phyloP scores from a whole-genome alignment of 2,329 filamentous ascomycete species.

The Fusarium miscanthi region DNA sequence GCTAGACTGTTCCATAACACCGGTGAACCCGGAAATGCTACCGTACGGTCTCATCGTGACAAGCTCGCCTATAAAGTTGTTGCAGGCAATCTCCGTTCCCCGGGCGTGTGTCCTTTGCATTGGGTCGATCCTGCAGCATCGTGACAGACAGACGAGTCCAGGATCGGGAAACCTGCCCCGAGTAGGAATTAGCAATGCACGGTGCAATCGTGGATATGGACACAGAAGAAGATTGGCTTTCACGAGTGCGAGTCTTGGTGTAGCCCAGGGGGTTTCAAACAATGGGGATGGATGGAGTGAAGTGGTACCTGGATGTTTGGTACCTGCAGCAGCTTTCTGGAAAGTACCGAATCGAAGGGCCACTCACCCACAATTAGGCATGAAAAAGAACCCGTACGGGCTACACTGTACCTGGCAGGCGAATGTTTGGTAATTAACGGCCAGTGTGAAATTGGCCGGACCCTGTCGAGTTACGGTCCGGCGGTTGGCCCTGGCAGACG shows the following conservation, averaged over 20 bases:
- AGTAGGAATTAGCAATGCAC: slow-evolving; percentile 9
- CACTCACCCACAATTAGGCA: slow-evolving; percentile 35
- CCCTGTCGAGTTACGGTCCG: slow-evolving; percentile 25
- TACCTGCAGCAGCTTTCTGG: slow-evolving; percentile 36
- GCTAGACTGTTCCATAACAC: slow-evolving; percentile 29
- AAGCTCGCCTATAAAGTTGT: slow-evolving; percentile 16
- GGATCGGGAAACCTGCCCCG: slow-evolving; percentile 27
- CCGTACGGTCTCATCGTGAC: slow-evolving; percentile 23
- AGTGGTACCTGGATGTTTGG: slow-evolving; percentile 25
- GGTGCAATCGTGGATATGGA: slow-evolving; percentile 12
- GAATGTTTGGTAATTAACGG: slow-evolving; percentile 23
- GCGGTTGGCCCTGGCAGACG: slow-evolving; percentile 36
- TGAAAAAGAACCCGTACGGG: slow-evolving; percentile 14
- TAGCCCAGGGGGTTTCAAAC: slow-evolving; percentile 33
- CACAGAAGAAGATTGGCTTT: background rate
- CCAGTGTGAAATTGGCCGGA: slow-evolving; percentile 26
- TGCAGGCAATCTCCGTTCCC: slow-evolving; percentile 39
- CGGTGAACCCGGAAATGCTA: slow-evolving; percentile 37
- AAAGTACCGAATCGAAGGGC: slow-evolving; percentile 37
- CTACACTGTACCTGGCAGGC: slow-evolving; percentile 13
- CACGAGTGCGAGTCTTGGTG: slow-evolving; percentile 26
- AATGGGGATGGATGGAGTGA: background rate
- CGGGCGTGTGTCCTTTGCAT: slow-evolving; percentile 36
- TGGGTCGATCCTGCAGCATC: slow-evolving; percentile 38
- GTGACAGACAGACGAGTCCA: slow-evolving; percentile 21